phyloP scores from a whole-genome alignment of 2,329 filamentous ascomycete species.

The Fusarium stilboides region DNA sequence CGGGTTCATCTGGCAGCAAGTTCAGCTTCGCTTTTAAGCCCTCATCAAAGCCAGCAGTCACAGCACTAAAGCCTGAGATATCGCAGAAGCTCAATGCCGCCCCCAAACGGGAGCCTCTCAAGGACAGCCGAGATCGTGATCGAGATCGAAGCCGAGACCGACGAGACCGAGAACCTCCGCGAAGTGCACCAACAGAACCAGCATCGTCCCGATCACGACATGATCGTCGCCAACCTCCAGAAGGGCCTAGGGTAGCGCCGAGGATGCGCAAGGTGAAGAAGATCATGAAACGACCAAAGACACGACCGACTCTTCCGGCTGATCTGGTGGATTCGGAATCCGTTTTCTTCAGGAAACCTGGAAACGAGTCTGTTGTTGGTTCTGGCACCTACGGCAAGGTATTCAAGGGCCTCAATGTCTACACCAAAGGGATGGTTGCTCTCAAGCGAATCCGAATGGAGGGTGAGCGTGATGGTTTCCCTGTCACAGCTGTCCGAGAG shows the following conservation, averaged over 20 bases:
- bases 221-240: conserved; percentile 54
- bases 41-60: conserved; percentile 70
- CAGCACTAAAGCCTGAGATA: conserved; percentile 75
- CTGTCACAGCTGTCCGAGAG: conserved; percentile 90
- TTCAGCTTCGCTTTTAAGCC: conserved; percentile 96
- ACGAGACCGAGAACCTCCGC: conserved; percentile 63
- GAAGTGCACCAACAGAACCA: conserved; percentile 68
- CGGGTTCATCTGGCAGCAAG: conserved; percentile 72
- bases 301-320: conserved; percentile 77
- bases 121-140: conserved; percentile 59
- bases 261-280: conserved; percentile 76
- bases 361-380: conserved; percentile 97
- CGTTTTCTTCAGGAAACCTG: conserved; percentile 94
- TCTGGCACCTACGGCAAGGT: conserved; percentile 97
- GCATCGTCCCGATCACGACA: conserved; percentile 62
- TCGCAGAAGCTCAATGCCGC: conserved; percentile 78
- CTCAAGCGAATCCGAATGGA: conserved; percentile 96
- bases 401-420: conserved; percentile 94
- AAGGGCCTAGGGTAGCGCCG: conserved; percentile 58
- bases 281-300: conserved; percentile 78
- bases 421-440: conserved; percentile 86
- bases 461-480: conserved; percentile 90
- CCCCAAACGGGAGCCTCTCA: conserved; percentile 60
- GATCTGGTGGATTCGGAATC: conserved; percentile 87
- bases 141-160: conserved; percentile 9